Percentiles rank a stretch among this genome's conserved stretches.
phyloP scores from a whole-genome alignment of 805 yeast species.

The Dipodascopsis uninucleata region DNA sequence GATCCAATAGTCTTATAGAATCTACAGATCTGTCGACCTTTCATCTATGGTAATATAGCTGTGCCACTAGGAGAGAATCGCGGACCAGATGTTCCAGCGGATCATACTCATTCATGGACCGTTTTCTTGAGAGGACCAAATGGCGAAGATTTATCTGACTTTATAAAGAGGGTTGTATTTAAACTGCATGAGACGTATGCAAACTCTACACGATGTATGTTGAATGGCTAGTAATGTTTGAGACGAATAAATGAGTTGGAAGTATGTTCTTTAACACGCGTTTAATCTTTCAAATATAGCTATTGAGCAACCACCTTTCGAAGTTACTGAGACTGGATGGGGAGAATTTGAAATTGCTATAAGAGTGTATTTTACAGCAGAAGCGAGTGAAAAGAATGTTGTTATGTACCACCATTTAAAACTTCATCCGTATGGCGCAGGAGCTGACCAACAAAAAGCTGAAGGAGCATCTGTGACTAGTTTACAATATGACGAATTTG shows the following conservation, averaged over 20 bases:
- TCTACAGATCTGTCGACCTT: constrained; percentile 60
- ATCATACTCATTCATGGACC: constrained; percentile 96
- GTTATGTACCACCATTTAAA: constrained; percentile 84
- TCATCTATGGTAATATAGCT: constrained; percentile 78
- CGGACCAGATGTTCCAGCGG: constrained; percentile 66
- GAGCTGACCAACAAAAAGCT: constrained; percentile 34
- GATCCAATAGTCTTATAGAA: constrained; percentile 11
- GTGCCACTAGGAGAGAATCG: constrained; percentile 53
- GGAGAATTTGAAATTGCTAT: constrained; percentile 95
- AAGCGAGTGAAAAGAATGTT: constrained; percentile 81
- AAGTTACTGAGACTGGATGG: constrained; percentile 98
- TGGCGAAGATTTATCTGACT: constrained; percentile 73
- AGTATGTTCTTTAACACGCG: not conserved
- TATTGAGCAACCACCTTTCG: constrained; percentile 86
- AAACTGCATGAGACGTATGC: constrained; percentile 93
- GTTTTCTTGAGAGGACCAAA: constrained; percentile 80
- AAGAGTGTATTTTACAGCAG: constrained; percentile 80
- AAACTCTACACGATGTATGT: constrained; percentile 62
- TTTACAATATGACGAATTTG: constrained; percentile 79
- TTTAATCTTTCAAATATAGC: constrained; percentile 34
- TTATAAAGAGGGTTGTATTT: constrained; percentile 86
- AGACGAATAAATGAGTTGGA: not conserved
- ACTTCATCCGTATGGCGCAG: constrained; percentile 73
- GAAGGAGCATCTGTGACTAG: constrained; percentile 49
- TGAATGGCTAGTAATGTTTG: not conserved